Evolutionary conservation across 805 yeast species (phyloP), one percentile per base, ranked within the genome.

Genomic region (Schwanniomyces vanrijiae): DNA sequence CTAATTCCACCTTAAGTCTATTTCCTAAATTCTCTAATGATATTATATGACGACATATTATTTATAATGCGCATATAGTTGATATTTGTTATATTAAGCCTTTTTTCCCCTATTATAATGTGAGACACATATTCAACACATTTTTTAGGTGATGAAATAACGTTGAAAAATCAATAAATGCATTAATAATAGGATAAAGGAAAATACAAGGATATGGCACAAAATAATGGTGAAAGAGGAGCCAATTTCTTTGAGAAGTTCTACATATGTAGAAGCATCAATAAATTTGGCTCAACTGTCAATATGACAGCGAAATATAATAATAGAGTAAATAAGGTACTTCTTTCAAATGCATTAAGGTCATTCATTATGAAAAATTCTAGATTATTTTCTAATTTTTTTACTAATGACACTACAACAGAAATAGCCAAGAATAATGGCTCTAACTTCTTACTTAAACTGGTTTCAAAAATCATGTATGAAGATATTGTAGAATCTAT

Each of bases 231-330:
- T 5, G 25, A 37, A 19, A 43, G 47, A 34, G 22, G n/a, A 29
- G 60, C 63, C 2, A 56, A 53, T 0, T 60, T 60, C 50, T 53
- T 54, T 38, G 68, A 64, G 40, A 48, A 53, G 25, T 53, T 51
- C 40, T 57, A 61, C 45, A 48, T 64, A 26, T 54, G 60, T 43
- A 46, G 65, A 31, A 55, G 52, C 28, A 48, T 51, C 5, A 52
- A 50, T 31, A 48, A 49, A 2, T 52, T 43, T 42, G 63, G 61
- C 46, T 42, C 59, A 4, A 64, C 63, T 47, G 62, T 62, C 46
- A 57, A 56, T 37, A 46, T 67, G 14, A 49, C 56, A 13, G 65
- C 55, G 13, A 50, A 51, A 20, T 62, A 59, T 49, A 55, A 53
- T 33, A 26, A 40, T 1, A 34, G 37, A 3, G 21, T 62, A 1